Conservation (phyloP, 140 eudicot species). For the Cichorium intybus region DNA sequence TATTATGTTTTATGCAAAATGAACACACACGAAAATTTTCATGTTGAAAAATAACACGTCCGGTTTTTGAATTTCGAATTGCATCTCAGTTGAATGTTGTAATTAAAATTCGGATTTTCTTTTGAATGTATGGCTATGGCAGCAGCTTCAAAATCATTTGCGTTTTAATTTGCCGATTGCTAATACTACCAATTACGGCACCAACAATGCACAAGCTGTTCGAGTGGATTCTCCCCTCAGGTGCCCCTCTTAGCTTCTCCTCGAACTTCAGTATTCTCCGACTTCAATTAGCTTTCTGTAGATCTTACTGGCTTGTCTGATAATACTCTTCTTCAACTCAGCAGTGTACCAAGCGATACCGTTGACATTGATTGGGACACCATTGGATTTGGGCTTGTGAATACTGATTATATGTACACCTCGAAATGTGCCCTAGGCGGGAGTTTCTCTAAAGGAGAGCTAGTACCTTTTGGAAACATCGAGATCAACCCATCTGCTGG, state of each 20-base stretch:
- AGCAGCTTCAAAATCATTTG: conserved; percentile 42
- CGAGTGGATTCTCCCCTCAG: conserved; percentile 50
- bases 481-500: conserved; percentile 91
- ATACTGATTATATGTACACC: conserved; percentile 82
- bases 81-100: not conserved
- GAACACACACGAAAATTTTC: not conserved
- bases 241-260: conserved; percentile 11
- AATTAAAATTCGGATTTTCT: not conserved
- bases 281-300: not conserved
- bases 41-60: not conserved
- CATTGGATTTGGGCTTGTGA: conserved; percentile 70
- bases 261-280: not conserved
- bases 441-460: conserved; percentile 63
- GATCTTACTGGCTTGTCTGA: not conserved
- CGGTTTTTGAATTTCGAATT: conserved; percentile 10
- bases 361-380: conserved; percentile 91
- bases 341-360: conserved; percentile 40
- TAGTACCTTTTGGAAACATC: conserved; percentile 83
- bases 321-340: conserved; percentile 2
- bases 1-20: not conserved
- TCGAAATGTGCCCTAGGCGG: conserved; percentile 73
- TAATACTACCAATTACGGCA: conserved; percentile 6
- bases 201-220: conserved; percentile 23
- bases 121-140: not conserved
- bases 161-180: conserved; percentile 21